Evolutionary conservation across 176 grass and related monocot genomes (phyloP).

Genomic region (Alloteropsis semialata): DNA sequence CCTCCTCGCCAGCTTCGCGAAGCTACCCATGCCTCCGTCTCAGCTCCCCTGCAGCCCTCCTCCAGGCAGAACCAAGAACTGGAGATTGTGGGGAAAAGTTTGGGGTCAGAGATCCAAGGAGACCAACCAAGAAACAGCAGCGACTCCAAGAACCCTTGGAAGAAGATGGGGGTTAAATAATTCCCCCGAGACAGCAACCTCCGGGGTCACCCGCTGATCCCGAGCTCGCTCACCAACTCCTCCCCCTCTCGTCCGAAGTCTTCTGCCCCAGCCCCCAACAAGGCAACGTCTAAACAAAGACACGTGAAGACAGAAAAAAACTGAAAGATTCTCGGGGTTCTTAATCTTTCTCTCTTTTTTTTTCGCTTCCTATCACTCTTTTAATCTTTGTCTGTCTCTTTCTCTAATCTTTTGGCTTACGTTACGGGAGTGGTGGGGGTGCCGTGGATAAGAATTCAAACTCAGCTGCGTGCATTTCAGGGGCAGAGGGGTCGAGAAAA

Average conservation of each 20-base stretch:
- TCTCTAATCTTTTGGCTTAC: conserved; percentile 30
- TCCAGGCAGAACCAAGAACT: conserved; percentile 29
- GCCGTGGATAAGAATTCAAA: conserved; percentile 23
- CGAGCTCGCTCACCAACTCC: conserved; percentile 36
- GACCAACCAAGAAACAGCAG: conserved; percentile 21
- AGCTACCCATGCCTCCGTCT: conserved; percentile 54
- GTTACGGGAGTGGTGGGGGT: conserved; percentile 6
- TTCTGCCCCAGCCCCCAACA: not conserved
- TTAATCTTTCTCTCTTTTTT: not conserved
- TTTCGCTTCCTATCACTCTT: not conserved
- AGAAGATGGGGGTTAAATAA: conserved; percentile 16
- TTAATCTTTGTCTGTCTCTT: conserved; percentile 1
- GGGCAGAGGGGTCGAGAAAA: not conserved
- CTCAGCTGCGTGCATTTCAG: not conserved
- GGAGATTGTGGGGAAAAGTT: not conserved
- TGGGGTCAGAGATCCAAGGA: conserved; percentile 44
- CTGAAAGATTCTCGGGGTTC: conserved; percentile 9
- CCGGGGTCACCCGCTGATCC: conserved; percentile 31
- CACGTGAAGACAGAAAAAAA: not conserved
- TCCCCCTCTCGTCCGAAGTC: not conserved
- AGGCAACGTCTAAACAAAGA: conserved; percentile 21
- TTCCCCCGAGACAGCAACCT: conserved; percentile 28
- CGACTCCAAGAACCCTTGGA: conserved; percentile 9
- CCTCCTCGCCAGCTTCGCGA: conserved; percentile 63
- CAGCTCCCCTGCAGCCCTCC: not conserved